These are phyloP conservation scores for Parasarocladium wereldwijsianum DNA, from an alignment of 2,329 filamentous ascomycete genomes.

Conservation along the genomic window DNA sequence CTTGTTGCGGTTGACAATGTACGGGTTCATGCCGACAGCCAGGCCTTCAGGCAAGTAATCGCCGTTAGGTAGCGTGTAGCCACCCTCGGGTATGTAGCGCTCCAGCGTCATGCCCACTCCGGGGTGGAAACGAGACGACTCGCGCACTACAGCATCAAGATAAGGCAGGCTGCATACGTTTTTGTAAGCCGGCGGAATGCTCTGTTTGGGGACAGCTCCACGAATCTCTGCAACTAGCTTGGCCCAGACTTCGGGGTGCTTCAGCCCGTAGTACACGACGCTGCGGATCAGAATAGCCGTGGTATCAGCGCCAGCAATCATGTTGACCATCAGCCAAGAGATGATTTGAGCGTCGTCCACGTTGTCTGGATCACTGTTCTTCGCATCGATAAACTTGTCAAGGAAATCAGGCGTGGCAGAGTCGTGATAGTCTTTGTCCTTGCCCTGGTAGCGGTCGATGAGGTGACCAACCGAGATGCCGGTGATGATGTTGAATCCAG, in stretches of 20 bases:
- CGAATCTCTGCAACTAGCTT: conserved; percentile 9
- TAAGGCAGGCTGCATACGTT: conserved; percentile 23
- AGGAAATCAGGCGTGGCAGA: conserved; percentile 19
- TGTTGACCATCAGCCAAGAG: conserved; percentile 18
- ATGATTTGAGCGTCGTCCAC: conserved; percentile 21
- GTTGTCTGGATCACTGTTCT: conserved; percentile 16
- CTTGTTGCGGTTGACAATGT: conserved; percentile 19
- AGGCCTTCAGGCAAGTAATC: conserved; percentile 16
- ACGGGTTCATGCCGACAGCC: conserved; percentile 20
- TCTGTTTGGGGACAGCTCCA: conserved; percentile 2
- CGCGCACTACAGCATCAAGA: conserved; percentile 38
- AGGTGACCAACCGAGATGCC: conserved; percentile 15
- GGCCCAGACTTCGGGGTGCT: conserved; percentile 8
- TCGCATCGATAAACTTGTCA: conserved; percentile 24
- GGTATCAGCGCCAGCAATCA: conserved; percentile 12
- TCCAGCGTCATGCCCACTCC: conserved; percentile 18
- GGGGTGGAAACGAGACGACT: conserved; percentile 36
- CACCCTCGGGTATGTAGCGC: conserved; percentile 25
- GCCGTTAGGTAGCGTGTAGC: conserved; percentile 17
- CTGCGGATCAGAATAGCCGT: conserved; percentile 12
- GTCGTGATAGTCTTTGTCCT: conserved; percentile 13
- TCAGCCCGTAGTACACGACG: conserved; percentile 11
- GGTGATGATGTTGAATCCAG: conserved; percentile 14
- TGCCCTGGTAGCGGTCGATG: conserved; percentile 13
- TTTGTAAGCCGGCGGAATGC: conserved; percentile 7